A percentile compares a stretch with the other conserved stretches of the same genome.
These are phyloP conservation scores for Boechera retrofracta DNA, from an alignment of 345 rosid genomes.

Conservation along the genomic window DNA sequence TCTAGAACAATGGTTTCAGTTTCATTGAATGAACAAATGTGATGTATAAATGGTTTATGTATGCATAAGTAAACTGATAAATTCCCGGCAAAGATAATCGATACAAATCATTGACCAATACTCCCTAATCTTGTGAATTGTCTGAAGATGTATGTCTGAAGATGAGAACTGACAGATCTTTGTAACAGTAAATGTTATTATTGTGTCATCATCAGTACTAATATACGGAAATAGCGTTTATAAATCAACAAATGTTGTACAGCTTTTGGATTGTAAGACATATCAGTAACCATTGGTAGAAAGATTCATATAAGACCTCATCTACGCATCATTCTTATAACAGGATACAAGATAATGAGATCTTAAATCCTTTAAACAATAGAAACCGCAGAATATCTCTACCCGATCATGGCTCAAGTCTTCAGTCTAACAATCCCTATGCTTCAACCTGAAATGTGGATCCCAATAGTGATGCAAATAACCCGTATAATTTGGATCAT, in stretches of 20 bases:
- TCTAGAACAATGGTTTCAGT: background rate
- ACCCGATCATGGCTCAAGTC: background rate
- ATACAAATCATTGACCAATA: background rate
- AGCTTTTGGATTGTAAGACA: background rate
- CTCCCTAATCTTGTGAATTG: background rate
- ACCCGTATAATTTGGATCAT: background rate
- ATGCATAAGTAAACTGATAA: no score
- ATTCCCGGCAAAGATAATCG: no score
- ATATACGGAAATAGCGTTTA: background rate
- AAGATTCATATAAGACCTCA: conserved; percentile 2
- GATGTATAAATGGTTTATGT: background rate
- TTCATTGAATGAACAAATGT: conserved; percentile 8
- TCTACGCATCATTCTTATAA: background rate
- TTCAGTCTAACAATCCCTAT: conserved; percentile 16
- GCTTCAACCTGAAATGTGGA: conserved; percentile 16
- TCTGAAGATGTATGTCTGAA: background rate
- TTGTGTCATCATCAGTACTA: background rate
- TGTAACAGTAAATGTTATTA: background rate
- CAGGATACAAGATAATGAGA: background rate
- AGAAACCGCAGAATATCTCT: background rate
- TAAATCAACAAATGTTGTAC: background rate
- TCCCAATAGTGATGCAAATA: no score
- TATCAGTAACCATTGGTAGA: background rate
- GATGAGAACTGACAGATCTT: no score
- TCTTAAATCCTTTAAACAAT: background rate